Conservation (phyloP, 176 grass and related monocot genomes). For the Echinochloa phyllopogon region DNA sequence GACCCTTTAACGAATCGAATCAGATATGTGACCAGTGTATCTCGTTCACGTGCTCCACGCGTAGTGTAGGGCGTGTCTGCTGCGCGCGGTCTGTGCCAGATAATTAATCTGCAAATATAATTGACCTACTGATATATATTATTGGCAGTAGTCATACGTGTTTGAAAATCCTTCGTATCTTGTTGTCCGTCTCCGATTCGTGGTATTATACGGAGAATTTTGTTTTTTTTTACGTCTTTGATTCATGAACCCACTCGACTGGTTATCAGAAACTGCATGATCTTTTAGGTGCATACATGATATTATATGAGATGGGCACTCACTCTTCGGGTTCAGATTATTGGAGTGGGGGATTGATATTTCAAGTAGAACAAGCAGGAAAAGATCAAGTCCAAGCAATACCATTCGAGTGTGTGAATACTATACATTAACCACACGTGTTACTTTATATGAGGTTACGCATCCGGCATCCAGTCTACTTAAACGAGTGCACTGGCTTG, state of each 20-base stretch:
- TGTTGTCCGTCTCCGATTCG: neutral
- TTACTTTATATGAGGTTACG: too few relatives aligned
- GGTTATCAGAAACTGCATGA: neutral
- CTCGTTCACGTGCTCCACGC: conserved; percentile 7
- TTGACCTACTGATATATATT: neutral
- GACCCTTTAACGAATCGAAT: neutral
- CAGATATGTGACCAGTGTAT: neutral
- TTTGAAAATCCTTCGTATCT: neutral
- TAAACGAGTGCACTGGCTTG: too few relatives aligned
- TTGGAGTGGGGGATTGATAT: neutral
- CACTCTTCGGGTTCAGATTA: neutral
- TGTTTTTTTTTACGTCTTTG: neutral
- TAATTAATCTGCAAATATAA: neutral
- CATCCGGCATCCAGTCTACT: too few relatives aligned
- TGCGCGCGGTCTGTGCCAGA: neutral
- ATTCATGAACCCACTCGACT: neutral
- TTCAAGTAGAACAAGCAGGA: neutral
- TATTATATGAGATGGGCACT: too few relatives aligned
- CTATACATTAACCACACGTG: too few relatives aligned
- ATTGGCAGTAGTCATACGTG: neutral
- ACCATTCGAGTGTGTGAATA: too few relatives aligned
- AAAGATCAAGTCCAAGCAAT: too few relatives aligned
- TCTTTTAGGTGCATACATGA: neutral
- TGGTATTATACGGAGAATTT: too few relatives aligned
- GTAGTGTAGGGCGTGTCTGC: neutral